Evolutionary conservation across 208 protist genomes (phyloP), one percentile per base, ranked within the genome.

Genomic region (Trypanosoma theileri): DNA sequence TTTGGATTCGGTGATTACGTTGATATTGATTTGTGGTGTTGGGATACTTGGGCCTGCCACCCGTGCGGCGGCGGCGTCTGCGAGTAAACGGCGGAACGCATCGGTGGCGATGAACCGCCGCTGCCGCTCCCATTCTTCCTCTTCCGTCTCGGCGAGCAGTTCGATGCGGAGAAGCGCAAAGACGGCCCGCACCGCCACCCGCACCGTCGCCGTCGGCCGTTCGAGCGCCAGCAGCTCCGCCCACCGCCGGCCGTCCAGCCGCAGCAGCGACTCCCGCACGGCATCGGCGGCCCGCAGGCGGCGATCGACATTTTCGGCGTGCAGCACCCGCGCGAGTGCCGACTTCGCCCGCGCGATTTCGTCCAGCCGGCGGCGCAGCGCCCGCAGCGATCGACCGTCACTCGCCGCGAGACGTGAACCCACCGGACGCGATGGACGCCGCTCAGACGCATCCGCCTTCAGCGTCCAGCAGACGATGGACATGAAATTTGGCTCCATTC

Each of bases 91-190:
- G 11, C 12, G 24, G 65, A 76, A 69, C 1, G 62, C 14, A 16
- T 72, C 59, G 11, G 61, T 57, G 4, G 35, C 14, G 21, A 75
- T 52, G 35, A 80, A 70, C 12, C 59, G 48, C 45, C 55, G 24
- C 69, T 76, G 66, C 4, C 52, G 21, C 0, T 72, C 59, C 75
- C 75, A 80, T 19, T 80, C 67, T 8, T 71, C 59, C 40, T 66
- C 54, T 17, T 64, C 50, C 4, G 35, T 26, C 56, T 75, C 26
- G 13, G 28, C 56, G 2, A 77, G 35, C n/a, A 70, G 46, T 40
- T 80, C 64, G 28, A 69, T 61, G 41, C 58, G 31, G 9, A 76
- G 56, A 57, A 76, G 41, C 14, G 48, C 21, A 68, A 76, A 70
- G 7, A 70, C 57, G 19, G 71, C 61, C 41, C 54, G 44, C 14